Base-by-base conservation (phyloP, 2,329 filamentous ascomycete genomes). In the Hirsutella minnesotensis region DNA sequence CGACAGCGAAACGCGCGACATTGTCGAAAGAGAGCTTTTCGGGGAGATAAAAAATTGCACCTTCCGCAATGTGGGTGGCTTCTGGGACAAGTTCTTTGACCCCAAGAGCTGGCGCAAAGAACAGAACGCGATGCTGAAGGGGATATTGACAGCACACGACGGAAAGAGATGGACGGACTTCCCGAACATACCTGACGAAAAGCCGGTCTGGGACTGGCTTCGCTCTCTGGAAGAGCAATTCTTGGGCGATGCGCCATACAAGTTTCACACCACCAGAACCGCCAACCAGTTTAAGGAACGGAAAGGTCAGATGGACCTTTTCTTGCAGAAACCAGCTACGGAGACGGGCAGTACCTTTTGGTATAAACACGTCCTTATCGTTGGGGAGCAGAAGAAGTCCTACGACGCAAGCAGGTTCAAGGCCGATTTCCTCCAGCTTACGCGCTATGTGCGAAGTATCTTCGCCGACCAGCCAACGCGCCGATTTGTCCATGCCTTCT, bases 271-370 rank as follows among this genome's bases (percentile, higher is more conserved):
- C 12, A 27, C 7, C 12, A 27, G 31, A 34, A 34, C 3, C 31
- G 31, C 31, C 12, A 4, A 13, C 8, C 43, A 52, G 39, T 48
- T 52, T n/a, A 47, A 47, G 42, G 43, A 48, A 36, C 46, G 45
- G 19, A 47, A 46, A 48, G 50, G 48, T 33, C 46, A 51, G 49
- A 49, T 51, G 46, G 46, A 49, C 35, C 16, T 51, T 13, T 53
- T 52, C 40, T 50, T 51, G n/a, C 47, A 48, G 36, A 40, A n/a
- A 35, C 22, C 21, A 5, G n/a, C n/a, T n/a, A 38, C 19, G 12
- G 22, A 40, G 29, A 20, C 13, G 12, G 13, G 16, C 3, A 24
- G 36, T 15, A 44, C 18, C 10, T 48, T 50, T 22, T 10, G 38
- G 34, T 50, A 53, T 16, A 51, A 52, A 21, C 10, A 53, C 27